phyloP scores from a whole-genome alignment of 139 green algal genomes.

The Tetradesmus obliquus region DNA sequence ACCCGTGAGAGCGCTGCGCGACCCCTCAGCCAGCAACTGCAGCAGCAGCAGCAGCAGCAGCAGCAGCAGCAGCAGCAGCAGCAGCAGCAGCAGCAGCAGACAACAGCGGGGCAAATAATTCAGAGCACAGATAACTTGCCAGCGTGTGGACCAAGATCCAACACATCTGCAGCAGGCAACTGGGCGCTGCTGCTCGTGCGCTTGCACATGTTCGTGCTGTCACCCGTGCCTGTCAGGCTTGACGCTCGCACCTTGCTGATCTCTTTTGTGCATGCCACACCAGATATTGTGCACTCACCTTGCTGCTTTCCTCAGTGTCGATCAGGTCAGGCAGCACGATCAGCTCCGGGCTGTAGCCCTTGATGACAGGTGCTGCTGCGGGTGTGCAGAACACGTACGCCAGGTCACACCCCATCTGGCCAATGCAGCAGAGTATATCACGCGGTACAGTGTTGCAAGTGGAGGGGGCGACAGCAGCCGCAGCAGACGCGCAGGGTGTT shows the following conservation, averaged over 20 bases:
- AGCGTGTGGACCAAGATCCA: too few relatives aligned
- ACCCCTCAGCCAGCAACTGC: not conserved
- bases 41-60: not conserved
- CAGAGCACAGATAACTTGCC: too few relatives aligned
- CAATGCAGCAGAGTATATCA: not conserved
- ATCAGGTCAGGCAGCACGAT: conserved; percentile 87
- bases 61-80: not conserved
- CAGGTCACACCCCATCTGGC: conserved; percentile 88
- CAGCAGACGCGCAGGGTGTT: not conserved
- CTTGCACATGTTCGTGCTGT: too few relatives aligned
- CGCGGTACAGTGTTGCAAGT: not conserved
- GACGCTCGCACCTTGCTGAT: too few relatives aligned
- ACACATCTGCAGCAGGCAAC: too few relatives aligned
- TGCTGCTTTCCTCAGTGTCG: not conserved
- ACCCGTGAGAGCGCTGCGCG: too few relatives aligned
- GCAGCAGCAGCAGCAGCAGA: not conserved
- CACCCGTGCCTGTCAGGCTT: too few relatives aligned
- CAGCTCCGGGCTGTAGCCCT: conserved; percentile 94
- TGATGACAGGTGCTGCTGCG: conserved; percentile 90
- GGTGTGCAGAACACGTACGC: conserved; percentile 92
- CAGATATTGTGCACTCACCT: not conserved
- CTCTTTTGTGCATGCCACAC: too few relatives aligned
- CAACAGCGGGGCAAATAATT: too few relatives aligned
- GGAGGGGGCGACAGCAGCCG: not conserved
- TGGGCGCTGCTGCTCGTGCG: too few relatives aligned